These are phyloP conservation scores for Cadophora sp. DNA, from an alignment of 2,329 filamentous ascomycete genomes.

Conservation along the genomic window DNA sequence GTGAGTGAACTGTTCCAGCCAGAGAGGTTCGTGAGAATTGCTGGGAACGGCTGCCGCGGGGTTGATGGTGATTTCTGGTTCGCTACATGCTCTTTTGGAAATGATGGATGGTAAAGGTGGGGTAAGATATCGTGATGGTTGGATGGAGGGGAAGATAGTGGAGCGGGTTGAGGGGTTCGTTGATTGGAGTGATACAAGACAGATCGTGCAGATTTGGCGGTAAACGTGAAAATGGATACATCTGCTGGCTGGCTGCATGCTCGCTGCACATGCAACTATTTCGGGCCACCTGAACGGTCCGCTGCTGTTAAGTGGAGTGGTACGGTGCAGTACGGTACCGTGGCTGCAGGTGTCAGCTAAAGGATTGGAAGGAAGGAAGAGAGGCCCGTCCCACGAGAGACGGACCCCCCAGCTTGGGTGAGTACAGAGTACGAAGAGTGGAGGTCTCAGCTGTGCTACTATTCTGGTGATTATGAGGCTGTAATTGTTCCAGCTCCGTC, in stretches of 20 bases:
- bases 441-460: slow-evolving; percentile 9
- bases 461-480: slow-evolving; percentile 31
- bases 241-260: background rate
- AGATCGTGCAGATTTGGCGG: slow-evolving; percentile 19
- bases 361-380: background rate
- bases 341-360: slow-evolving; percentile 2
- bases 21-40: background rate
- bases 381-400: background rate
- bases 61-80: background rate
- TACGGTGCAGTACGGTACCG: background rate
- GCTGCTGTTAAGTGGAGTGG: slow-evolving; percentile 2
- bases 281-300: slow-evolving; percentile 26
- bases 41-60: background rate
- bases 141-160: background rate
- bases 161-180: background rate
- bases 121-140: background rate
- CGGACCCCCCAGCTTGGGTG: slow-evolving; percentile 5
- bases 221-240: slow-evolving; percentile 21
- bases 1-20: background rate
- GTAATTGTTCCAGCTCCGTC: slow-evolving; percentile 3
- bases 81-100: background rate
- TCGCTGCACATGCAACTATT: slow-evolving; percentile 25
- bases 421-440: background rate
- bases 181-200: background rate
- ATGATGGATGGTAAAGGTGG: background rate